These are phyloP conservation scores for Rhizopogon roseolus DNA, from an alignment of 768 basidiomycete species.

Conservation along the genomic window DNA sequence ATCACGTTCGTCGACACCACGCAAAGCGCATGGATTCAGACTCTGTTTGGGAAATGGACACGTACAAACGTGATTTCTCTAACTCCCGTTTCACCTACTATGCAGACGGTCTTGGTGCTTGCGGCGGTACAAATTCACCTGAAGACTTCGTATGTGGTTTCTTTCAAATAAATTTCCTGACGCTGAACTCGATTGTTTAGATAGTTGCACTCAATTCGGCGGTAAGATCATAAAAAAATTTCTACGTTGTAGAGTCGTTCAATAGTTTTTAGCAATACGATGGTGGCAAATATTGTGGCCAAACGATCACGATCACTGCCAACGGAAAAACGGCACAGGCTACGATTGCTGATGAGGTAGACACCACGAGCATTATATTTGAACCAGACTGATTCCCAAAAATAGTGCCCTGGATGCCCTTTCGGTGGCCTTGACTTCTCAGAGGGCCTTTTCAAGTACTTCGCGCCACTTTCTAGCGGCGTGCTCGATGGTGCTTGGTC, in stretches of 20 bases:
- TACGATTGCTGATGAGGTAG: constrained; percentile 57
- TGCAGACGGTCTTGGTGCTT: constrained; percentile 40
- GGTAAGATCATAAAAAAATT: constrained; percentile 9
- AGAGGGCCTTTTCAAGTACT: constrained; percentile 58
- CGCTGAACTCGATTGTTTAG: constrained; percentile 23
- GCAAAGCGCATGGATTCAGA: constrained; percentile 13
- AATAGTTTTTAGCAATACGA: constrained; percentile 46
- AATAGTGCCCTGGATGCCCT: constrained; percentile 65
- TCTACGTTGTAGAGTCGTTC: neutral
- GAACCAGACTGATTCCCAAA: neutral
- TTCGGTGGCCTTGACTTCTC: constrained; percentile 65
- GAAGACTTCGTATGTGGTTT: constrained; percentile 29
- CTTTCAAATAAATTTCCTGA: neutral
- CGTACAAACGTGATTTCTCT: constrained; percentile 17
- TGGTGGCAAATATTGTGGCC: constrained; percentile 48
- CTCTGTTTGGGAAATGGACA: constrained; percentile 17
- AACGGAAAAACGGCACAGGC: constrained; percentile 56
- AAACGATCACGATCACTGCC: constrained; percentile 56
- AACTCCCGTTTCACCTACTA: constrained; percentile 32
- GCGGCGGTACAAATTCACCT: constrained; percentile 25
- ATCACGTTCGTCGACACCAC: constrained; percentile 18
- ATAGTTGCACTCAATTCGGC: constrained; percentile 44
- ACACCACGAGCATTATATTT: neutral
- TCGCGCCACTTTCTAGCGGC: constrained; percentile 43
- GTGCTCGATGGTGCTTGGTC: constrained; percentile 59